Evolutionary conservation across 257 asterid genomes (phyloP), one percentile per base, ranked within the genome.

Genomic region (Nicotiana tabacum): DNA sequence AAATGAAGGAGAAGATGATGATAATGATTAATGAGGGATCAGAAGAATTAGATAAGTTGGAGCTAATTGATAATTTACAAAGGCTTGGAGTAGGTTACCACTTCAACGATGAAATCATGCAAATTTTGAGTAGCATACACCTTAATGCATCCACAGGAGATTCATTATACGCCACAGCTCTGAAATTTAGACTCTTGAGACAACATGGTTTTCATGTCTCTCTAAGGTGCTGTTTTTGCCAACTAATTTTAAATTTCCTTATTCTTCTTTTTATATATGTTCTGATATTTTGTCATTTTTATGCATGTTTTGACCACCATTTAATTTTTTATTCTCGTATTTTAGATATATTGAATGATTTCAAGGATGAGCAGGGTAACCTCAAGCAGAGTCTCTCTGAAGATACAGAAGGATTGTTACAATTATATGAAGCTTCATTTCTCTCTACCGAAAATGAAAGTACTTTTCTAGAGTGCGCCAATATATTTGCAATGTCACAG

Each of bases 381-480:
- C 66, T 79, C 85, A 85, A 83, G 11, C 81, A 88, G 6, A 57
- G 84, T 61, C 21, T 56, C 0, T 5, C 1, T 56, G 16, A 84
- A 6, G 89, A 91, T 18, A 81, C 35, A 1, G 11, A 57, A 78
- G 91, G 90, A 53, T 56, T 89, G 83, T 51, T 89, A 21, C 83
- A 87, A 65, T 43, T 89, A 9, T 91, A 91, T 9, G 94, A 91
- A 87, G 90, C 92, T 82, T 91, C 91, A 4, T 85, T 79, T 83
- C 39, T 88, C 4, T 21, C 74, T 81, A 46, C 67, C n/a, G 76
- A 84, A 76, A 88, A 88, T 9, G 94, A 91, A 68, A 74, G 12
- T 4, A 88, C 48, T 43, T 43, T 60, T 29, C 61, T 91, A 37
- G 89, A 88, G 66, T 35, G 77, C 61, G 91, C 92, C 5, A 87